These are phyloP conservation scores for Nematocida major DNA, from an alignment of 371 early-diverging fungal genomes.

Conservation along the genomic window DNA sequence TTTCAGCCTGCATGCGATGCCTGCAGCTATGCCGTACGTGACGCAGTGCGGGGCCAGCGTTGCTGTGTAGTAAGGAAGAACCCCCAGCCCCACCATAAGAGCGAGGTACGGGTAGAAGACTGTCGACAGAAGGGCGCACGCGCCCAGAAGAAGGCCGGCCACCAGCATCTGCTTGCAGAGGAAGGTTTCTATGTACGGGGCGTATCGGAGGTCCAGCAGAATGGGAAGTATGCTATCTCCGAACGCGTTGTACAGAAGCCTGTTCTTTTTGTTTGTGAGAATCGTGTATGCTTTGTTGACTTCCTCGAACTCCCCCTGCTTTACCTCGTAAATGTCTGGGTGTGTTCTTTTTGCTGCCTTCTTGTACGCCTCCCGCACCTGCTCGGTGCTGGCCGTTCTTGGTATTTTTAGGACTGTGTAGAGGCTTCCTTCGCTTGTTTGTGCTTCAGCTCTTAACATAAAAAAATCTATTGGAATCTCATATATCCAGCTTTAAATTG, in stretches of 20 bases:
- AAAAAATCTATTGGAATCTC: constrained; percentile 18
- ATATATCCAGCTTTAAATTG: not conserved
- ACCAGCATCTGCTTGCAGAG: not conserved
- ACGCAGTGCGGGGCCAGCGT: not conserved
- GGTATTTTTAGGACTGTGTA: constrained; percentile 18
- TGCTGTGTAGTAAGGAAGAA: not conserved
- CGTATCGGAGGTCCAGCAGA: not conserved
- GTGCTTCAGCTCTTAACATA: constrained; percentile 17
- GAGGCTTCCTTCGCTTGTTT: not conserved
- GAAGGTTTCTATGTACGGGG: constrained; percentile 1
- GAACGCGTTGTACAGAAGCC: constrained; percentile 30
- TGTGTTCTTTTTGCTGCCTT: constrained; percentile 21
- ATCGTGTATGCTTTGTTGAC: constrained; percentile 23
- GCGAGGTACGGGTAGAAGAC: constrained; percentile 28
- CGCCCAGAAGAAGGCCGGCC: not conserved
- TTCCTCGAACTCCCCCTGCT: constrained; percentile 13
- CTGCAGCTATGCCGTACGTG: not conserved
- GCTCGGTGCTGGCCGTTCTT: constrained; percentile 11
- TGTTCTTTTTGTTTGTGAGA: constrained; percentile 18
- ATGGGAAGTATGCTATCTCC: constrained; percentile 21
- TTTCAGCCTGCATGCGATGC: not conserved
- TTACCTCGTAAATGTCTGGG: not conserved
- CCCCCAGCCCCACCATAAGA: not conserved
- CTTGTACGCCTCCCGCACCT: constrained; percentile 34
- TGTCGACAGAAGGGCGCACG: not conserved